Conservation (phyloP, 2,329 filamentous ascomycete genomes). For the Colletotrichum spinosum region DNA sequence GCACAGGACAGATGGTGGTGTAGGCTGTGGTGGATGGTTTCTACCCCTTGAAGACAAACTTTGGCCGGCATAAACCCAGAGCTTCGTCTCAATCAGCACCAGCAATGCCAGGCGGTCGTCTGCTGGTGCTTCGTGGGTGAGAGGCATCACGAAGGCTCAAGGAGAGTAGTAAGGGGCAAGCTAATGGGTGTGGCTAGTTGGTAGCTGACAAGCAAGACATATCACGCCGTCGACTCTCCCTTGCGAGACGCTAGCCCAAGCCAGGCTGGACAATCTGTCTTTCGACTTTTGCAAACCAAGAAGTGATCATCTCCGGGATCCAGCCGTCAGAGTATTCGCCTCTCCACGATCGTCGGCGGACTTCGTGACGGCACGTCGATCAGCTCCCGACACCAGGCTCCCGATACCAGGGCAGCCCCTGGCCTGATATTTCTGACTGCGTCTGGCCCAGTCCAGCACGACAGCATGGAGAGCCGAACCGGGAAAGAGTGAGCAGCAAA, state of each 20-base stretch:
- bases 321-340: conserved; percentile 19
- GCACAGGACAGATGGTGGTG: conserved; percentile 26
- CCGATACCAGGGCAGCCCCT: conserved; percentile 28
- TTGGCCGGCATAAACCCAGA: conserved; percentile 35
- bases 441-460: background rate
- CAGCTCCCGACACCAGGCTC: conserved; percentile 31
- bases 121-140: background rate
- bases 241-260: background rate
- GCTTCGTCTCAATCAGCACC: conserved; percentile 30
- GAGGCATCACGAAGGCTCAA: no score
- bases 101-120: conserved; percentile 22
- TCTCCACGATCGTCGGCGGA: conserved; percentile 34
- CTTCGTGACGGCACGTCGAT: conserved; percentile 32
- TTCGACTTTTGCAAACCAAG: no score
- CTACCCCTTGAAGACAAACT: conserved; percentile 22
- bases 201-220: conserved; percentile 6
- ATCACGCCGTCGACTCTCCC: background rate
- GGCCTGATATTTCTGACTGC: conserved; percentile 7
- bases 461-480: background rate
- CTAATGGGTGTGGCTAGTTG: no score
- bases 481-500: background rate
- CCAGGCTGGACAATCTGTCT: no score
- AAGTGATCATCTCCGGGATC: conserved; percentile 15
- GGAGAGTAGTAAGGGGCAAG: no score
- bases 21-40: conserved; percentile 15